Evolutionary conservation across 1,139 yeast genomes (phyloP).

Genomic region (Hyphopichia pseudoburtonii): DNA sequence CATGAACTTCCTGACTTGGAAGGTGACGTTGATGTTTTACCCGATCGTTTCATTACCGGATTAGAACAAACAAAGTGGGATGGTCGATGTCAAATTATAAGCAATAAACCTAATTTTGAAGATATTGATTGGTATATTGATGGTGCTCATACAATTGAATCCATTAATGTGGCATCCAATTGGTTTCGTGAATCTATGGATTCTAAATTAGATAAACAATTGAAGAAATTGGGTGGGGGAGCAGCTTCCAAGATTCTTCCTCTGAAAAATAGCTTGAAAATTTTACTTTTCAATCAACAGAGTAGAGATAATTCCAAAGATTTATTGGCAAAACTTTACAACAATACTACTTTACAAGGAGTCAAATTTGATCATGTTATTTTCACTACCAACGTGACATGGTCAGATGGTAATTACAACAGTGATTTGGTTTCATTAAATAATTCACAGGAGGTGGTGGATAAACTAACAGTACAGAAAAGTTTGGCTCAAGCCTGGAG

Average conservation of each 20-base stretch:
- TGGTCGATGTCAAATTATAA: constrained; percentile 85
- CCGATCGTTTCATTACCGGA: constrained; percentile 61
- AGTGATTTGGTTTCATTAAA: constrained; percentile 85
- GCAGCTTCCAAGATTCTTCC: constrained; percentile 2
- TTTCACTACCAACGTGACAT: constrained; percentile 90
- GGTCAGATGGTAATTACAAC: constrained; percentile 79
- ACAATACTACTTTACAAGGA: constrained; percentile 23
- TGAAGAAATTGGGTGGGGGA: constrained; percentile 1
- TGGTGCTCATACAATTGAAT: constrained; percentile 95
- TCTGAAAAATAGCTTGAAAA: constrained; percentile 24
- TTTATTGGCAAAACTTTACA: constrained; percentile 55
- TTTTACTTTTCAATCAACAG: constrained; percentile 88
- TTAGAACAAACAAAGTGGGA: constrained; percentile 79
- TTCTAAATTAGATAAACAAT: constrained; percentile 8
- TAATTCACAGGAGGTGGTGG: constrained; percentile 74
- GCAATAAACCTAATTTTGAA: constrained; percentile 38
- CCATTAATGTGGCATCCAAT: constrained; percentile 71
- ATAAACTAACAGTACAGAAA: constrained; percentile 78
- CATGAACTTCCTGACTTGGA: constrained; percentile 24
- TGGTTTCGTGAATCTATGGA: constrained; percentile 64
- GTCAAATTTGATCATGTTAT: constrained; percentile 68
- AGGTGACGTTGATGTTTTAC: constrained; percentile 38
- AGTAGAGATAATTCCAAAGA: constrained; percentile 76
- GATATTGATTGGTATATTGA: constrained; percentile 77
- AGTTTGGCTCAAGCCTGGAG: constrained; percentile 71